Base-by-base conservation (phyloP, 108 stramenopile species). In the Cyclotella cryptica region DNA sequence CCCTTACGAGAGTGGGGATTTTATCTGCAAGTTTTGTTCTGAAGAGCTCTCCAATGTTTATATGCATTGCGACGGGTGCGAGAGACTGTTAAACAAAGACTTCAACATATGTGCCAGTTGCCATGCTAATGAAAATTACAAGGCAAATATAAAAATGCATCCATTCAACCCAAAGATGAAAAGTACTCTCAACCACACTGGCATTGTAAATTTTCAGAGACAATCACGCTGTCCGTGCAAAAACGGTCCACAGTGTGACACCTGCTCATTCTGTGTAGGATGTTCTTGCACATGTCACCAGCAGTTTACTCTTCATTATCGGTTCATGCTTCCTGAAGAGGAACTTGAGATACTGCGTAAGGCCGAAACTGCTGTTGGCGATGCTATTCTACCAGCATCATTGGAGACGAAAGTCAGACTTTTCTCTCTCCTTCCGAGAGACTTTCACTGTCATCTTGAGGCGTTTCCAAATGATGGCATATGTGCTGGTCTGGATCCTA, bases 1-100 rank as follows among this genome's bases (percentile, higher is more conserved):
- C 63, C 87, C 87, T 3, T 88, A 87, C 57, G 90, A 89, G 18
- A 72, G 76, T 14, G 74, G 74, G 19, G 92, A 89, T 52, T 94
- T 89, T 69, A 76, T 80, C 24, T 95, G 93, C 81, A 84, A 81
- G 61, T 69, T 88, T 0, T 95, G 94, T 71, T 54, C 59, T 41
- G 84, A 88, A 69, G 96, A 97, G 64, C 55, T 97, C 41, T 89
- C 84, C 14, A 97, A 95, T 77, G 75, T 88, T 5, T 97, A 94
- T 75, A 92, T 89, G 76, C 96, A 97, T 59, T 95, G 94, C 67
- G 85, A 88, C 58, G 94, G 96, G 5, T 97, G 94, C 69, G 92
- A 97, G 74, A 72, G 84, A 26, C 76, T 97, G 9, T 81, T 97
- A 4, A 77, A 78, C 30, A 92, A 88, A 68, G 94, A 94, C 74